Base-by-base conservation (phyloP, 176 grass and related monocot genomes). In the Bothriochloa decipiens region DNA sequence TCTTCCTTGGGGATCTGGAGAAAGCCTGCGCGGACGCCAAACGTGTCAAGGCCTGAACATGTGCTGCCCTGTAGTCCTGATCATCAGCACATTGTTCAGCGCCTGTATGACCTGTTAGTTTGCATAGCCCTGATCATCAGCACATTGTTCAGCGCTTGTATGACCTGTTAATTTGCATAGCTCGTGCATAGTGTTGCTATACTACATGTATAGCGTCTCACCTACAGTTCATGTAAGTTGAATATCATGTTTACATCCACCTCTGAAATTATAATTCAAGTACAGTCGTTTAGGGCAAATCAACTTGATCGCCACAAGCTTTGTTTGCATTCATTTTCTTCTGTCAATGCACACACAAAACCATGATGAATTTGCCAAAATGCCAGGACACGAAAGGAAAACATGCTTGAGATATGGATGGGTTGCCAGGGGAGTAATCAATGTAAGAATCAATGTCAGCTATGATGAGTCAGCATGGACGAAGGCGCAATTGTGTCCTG, bases 1-100 rank as follows among this genome's bases (percentile, higher is more conserved):
- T 98, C 81, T 98, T 98, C 82, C 82, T 98, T 9, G 96, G 96
- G 25, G 96, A 98, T 69, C 14, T 98, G 73, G 96, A 98, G 76
- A 74, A 83, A 10, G 96, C 93, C 26, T 98, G 89, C 11, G 90
- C 93, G 2, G 67, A 84, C 43, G 91, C 91, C 55, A 98, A 95
- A 79, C 89, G 84, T 40, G 69, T 65, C 1, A 90, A 79, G 61
- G 39, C 75, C 13, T 93, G 87, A 91, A 72, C 1, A 37, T 29
- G 6, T 1, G 60, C 23, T 27, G 27, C 2, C 17, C 27, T 14
- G 36, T 42, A 3, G 8, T 25, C 63, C 62, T 2, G 63, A 49
- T 26, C 53, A 53, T 23, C 41, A 55, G 12, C 42, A 65, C 22
- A 11, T 36, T 28, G 53, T 11, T 18, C 14, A 3, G 42, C 22